phyloP scores from a whole-genome alignment of 345 rosid species.

The Hirschfeldia incana region DNA sequence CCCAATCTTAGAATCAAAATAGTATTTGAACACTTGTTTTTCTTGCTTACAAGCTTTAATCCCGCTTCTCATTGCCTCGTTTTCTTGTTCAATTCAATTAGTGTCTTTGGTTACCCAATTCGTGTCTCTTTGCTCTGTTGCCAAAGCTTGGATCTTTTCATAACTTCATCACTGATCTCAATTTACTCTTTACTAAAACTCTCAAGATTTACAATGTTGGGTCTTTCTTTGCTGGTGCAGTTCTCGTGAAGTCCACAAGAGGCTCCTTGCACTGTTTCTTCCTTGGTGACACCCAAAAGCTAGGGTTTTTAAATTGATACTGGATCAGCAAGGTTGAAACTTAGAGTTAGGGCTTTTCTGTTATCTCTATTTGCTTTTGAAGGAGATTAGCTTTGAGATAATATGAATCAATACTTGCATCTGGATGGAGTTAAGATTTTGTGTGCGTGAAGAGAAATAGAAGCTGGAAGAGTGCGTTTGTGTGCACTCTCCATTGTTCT shows the following conservation, averaged over 20 bases:
- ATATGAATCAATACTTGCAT: background rate
- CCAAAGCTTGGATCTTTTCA: conserved; percentile 44
- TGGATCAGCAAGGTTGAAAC: too few species aligned
- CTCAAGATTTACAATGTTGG: conserved; percentile 35
- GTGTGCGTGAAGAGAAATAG: conserved; percentile 37
- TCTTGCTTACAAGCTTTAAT: conserved; percentile 42
- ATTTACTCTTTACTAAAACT: conserved; percentile 45
- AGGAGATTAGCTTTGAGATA: too few species aligned
- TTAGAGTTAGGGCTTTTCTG: too few species aligned
- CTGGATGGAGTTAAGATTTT: conserved; percentile 18
- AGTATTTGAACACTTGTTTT: conserved; percentile 1
- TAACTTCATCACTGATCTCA: conserved; percentile 53
- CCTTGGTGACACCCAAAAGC: conserved; percentile 41
- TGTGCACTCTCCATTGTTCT: conserved; percentile 29
- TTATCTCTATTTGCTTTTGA: too few species aligned
- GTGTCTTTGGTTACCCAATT: conserved; percentile 37
- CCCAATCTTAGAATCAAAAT: background rate
- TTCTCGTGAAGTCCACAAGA: conserved; percentile 43
- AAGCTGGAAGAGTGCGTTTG: conserved; percentile 39
- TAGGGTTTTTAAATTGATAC: conserved; percentile 56
- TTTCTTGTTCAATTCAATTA: conserved; percentile 20
- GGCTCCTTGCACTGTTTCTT: conserved; percentile 26
- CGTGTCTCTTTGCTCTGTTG: conserved; percentile 45
- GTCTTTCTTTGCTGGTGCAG: conserved; percentile 47
- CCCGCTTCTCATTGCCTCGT: conserved; percentile 45